phyloP scores from a whole-genome alignment of 192 early-diverging fungal genomes.

The Gonapodya prolifera region DNA sequence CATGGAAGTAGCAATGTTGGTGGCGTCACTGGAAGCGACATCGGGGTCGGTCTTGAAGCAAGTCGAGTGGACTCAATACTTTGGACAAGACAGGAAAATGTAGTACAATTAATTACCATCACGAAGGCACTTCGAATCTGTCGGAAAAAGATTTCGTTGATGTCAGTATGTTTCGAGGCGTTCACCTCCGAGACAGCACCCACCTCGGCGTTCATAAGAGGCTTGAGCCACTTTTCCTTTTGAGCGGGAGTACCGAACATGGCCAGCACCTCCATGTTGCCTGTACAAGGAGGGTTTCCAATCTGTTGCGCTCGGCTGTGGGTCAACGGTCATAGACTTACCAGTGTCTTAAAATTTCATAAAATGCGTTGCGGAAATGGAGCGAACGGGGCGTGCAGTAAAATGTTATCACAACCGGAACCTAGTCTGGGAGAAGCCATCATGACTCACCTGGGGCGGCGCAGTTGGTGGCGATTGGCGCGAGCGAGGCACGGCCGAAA shows the following conservation, averaged over 20 bases:
- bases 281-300: slow-evolving; percentile 72
- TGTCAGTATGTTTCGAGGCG: neutral
- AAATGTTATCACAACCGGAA: no score
- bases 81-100: no score
- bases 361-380: no score
- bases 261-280: slow-evolving; percentile 98
- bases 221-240: slow-evolving; percentile 65
- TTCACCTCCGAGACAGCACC: neutral
- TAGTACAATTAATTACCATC: no score
- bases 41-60: slow-evolving; percentile 96
- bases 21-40: slow-evolving; percentile 93
- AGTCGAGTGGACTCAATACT: slow-evolving; percentile 83
- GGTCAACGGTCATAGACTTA: no score
- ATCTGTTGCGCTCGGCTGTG: no score
- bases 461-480: slow-evolving; percentile 62
- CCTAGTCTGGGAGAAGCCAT: no score
- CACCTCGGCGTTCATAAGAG: slow-evolving; percentile 45
- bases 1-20: slow-evolving; percentile 87
- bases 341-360: no score
- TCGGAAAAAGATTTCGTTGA: neutral
- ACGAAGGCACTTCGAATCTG: neutral
- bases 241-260: slow-evolving; percentile 86
- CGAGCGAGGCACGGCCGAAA: neutral
- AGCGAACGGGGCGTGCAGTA: no score
- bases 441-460: slow-evolving; percentile 52